Percentiles rank a stretch among this genome's conserved stretches.
Evolutionary conservation across 2,329 filamentous ascomycete species (phyloP).

Genomic region (Aspergillus tanneri): DNA sequence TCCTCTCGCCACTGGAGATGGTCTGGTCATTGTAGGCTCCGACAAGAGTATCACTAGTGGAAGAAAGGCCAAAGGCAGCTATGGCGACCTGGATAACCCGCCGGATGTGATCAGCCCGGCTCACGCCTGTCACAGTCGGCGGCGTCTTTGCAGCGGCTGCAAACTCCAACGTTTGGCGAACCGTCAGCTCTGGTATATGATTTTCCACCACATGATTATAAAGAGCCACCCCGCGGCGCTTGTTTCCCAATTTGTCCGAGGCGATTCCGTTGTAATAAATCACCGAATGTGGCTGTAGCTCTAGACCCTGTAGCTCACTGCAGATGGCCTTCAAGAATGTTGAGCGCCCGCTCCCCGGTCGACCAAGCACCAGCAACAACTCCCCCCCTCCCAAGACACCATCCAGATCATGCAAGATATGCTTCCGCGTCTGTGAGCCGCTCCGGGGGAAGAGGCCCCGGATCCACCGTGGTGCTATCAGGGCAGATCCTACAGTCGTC

Average conservation of each 20-base stretch:
- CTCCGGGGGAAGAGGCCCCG: too few relatives aligned
- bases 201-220: slow-evolving; percentile 84
- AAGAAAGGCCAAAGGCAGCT: slow-evolving; percentile 47
- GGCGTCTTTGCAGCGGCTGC: slow-evolving; percentile 65
- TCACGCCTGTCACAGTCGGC: slow-evolving; percentile 43
- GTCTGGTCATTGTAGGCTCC: slow-evolving; percentile 59
- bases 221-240: slow-evolving; percentile 83
- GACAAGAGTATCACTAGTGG: slow-evolving; percentile 53
- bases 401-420: slow-evolving; percentile 62
- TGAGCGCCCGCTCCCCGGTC: slow-evolving; percentile 56
- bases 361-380: slow-evolving; percentile 53
- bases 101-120: slow-evolving; percentile 44
- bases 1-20: slow-evolving; percentile 61
- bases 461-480: too few relatives aligned
- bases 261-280: slow-evolving; percentile 32
- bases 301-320: slow-evolving; percentile 69
- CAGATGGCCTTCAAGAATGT: slow-evolving; percentile 81
- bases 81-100: slow-evolving; percentile 48
- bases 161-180: slow-evolving; percentile 77
- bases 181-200: slow-evolving; percentile 74
- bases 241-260: slow-evolving; percentile 59
- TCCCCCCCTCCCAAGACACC: slow-evolving; percentile 56
- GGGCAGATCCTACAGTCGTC: too few relatives aligned
- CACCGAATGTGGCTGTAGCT: not conserved
- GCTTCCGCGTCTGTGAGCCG: too few relatives aligned